Conservation (phyloP, 768 basidiomycete species). For the Cubamyces lactineus region DNA sequence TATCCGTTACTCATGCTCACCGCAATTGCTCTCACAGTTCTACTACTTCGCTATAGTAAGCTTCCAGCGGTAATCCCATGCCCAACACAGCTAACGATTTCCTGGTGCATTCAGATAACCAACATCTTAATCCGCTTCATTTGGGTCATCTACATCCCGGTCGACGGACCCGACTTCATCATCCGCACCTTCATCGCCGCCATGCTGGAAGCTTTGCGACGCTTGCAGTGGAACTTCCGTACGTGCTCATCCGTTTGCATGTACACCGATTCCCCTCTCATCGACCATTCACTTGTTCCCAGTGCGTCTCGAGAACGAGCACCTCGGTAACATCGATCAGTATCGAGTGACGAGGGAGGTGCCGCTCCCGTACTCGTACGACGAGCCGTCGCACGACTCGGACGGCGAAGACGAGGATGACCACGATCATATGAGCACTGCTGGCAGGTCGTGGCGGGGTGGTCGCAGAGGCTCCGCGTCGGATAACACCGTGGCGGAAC, state of each 20-base stretch:
- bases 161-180: conserved; percentile 47
- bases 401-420: conserved; percentile 52
- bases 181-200: conserved; percentile 69
- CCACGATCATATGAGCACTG: conserved; percentile 24
- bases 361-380: conserved; percentile 75
- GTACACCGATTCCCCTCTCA: not conserved
- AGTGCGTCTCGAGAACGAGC: conserved; percentile 90
- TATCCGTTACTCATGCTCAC: not conserved
- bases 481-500: not conserved
- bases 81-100: not conserved
- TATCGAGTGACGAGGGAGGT: conserved; percentile 88
- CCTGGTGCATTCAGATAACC: conserved; percentile 49
- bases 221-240: conserved; percentile 95
- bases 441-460: conserved; percentile 26
- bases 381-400: conserved; percentile 44
- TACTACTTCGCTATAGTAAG: conserved; percentile 83
- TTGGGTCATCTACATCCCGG: conserved; percentile 81
- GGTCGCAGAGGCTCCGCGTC: conserved; percentile 29
- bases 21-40: conserved; percentile 41
- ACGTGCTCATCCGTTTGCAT: conserved; percentile 33
- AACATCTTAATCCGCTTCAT: conserved; percentile 79
- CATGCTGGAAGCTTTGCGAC: conserved; percentile 73
- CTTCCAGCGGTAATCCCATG: not conserved
- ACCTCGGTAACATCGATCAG: conserved; percentile 90
- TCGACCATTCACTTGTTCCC: not conserved